These are phyloP conservation scores for Spathaspora gorwiae DNA, from an alignment of 805 yeast species.

Conservation along the genomic window DNA sequence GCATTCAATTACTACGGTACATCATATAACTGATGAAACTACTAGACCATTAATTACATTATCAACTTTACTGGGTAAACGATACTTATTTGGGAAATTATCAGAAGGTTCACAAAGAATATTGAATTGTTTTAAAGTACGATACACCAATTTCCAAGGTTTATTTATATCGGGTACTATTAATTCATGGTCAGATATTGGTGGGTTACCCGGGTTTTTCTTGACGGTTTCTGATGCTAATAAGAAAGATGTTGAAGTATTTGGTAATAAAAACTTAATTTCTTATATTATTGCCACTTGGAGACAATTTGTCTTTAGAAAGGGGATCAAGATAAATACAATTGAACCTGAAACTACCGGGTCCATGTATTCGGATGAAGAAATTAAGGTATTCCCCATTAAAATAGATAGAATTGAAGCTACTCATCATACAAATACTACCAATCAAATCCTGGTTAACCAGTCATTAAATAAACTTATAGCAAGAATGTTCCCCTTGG, in stretches of 20 bases:
- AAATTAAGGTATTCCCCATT: slow-evolving; percentile 36
- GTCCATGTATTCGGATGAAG: slow-evolving; percentile 26
- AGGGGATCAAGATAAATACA: slow-evolving; percentile 50
- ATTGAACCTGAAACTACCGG: slow-evolving; percentile 3
- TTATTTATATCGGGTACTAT: slow-evolving; percentile 77
- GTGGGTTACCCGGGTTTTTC: slow-evolving; percentile 91
- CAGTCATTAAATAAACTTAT: slow-evolving; percentile 33
- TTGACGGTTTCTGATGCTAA: slow-evolving; percentile 81
- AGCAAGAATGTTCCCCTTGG: slow-evolving; percentile 54
- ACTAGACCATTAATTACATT: slow-evolving; percentile 53
- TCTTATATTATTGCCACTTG: slow-evolving; percentile 67
- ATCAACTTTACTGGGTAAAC: slow-evolving; percentile 44
- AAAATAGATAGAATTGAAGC: slow-evolving; percentile 13
- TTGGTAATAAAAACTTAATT: slow-evolving; percentile 31
- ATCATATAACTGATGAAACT: slow-evolving; percentile 54
- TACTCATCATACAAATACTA: neutral
- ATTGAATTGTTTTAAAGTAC: slow-evolving; percentile 43
- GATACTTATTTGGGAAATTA: slow-evolving; percentile 70
- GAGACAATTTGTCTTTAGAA: slow-evolving; percentile 82
- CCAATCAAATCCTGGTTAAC: slow-evolving; percentile 3
- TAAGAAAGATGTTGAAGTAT: slow-evolving; percentile 49
- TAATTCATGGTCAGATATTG: slow-evolving; percentile 64
- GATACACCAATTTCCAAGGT: slow-evolving; percentile 53
- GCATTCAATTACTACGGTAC: slow-evolving; percentile 39
- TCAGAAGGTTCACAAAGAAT: slow-evolving; percentile 86